phyloP scores from a whole-genome alignment of 2,329 filamentous ascomycete species.

The Fusarium pilosicola region DNA sequence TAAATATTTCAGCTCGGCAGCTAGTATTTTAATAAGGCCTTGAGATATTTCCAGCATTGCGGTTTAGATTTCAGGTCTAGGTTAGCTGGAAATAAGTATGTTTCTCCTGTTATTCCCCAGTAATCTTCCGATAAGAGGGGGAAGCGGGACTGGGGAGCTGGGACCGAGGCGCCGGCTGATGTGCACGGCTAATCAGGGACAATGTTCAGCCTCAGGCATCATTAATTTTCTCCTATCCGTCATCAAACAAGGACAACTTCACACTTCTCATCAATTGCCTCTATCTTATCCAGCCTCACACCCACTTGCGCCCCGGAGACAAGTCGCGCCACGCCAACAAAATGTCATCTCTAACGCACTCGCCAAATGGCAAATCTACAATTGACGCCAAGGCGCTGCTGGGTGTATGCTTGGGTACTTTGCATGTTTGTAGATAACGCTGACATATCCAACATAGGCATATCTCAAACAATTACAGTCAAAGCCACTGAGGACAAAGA shows the following conservation, averaged over 20 bases:
- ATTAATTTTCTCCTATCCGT: background rate
- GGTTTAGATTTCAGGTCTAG: background rate
- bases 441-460: background rate
- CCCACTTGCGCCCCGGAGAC: background rate
- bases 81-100: background rate
- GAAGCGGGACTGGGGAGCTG: background rate
- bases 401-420: background rate
- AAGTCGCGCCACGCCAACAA: background rate
- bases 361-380: background rate
- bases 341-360: background rate
- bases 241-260: background rate
- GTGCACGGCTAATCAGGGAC: slow-evolving; percentile 5
- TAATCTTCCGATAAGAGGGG: background rate
- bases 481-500: slow-evolving; percentile 19
- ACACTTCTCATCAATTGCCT: background rate
- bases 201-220: slow-evolving; percentile 6
- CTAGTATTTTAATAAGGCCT: too few relatives aligned
- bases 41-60: background rate
- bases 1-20: too few relatives aligned
- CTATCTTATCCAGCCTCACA: background rate
- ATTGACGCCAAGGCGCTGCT: slow-evolving; percentile 11
- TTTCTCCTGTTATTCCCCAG: background rate
- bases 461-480: slow-evolving; percentile 20
- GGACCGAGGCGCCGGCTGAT: slow-evolving; percentile 19
- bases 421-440: background rate